A percentile compares a stretch with the other conserved stretches of the same genome.
Conservation (phyloP, 2,329 filamentous ascomycete genomes). For the Cladosporium sphaerospermum region DNA sequence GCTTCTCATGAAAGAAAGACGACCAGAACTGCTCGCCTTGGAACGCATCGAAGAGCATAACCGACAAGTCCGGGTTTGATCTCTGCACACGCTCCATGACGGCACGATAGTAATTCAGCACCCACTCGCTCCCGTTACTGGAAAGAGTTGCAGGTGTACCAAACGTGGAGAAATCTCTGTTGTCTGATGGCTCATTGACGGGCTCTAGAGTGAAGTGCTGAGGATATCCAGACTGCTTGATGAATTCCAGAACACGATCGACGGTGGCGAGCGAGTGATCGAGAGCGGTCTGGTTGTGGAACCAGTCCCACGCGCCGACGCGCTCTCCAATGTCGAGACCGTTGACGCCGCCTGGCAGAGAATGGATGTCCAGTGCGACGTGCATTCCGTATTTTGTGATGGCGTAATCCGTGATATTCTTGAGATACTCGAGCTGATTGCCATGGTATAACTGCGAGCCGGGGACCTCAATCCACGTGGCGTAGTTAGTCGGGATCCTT, state of each 20-base stretch:
- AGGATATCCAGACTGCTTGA: conserved; percentile 6
- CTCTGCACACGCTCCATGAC: too few relatives aligned
- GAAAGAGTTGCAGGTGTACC: neutral
- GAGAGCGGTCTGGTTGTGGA: conserved; percentile 28
- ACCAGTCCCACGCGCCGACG: conserved; percentile 27
- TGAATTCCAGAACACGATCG: conserved; percentile 13
- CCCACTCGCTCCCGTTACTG: neutral
- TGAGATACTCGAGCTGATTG: conserved; percentile 17
- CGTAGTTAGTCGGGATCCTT: conserved; percentile 20
- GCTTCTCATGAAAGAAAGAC: conserved; percentile 8
- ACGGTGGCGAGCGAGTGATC: conserved; percentile 18
- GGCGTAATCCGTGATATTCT: conserved; percentile 28
- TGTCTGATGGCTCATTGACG: conserved; percentile 14
- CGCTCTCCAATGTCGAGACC: conserved; percentile 15
- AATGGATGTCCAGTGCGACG: conserved; percentile 27
- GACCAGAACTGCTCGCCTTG: conserved; percentile 20
- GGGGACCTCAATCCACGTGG: neutral
- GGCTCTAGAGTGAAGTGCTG: conserved; percentile 10
- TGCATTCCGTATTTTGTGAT: conserved; percentile 30
- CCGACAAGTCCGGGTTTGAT: too few relatives aligned
- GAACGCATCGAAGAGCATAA: neutral
- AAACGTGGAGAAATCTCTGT: neutral
- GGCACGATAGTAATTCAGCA: neutral
- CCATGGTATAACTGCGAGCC: neutral
- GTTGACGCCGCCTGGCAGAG: conserved; percentile 26